Evolutionary conservation across 2,329 filamentous ascomycete genomes (phyloP), one percentile per base, ranked within the genome.

Genomic region (Tolypocladium sp.): DNA sequence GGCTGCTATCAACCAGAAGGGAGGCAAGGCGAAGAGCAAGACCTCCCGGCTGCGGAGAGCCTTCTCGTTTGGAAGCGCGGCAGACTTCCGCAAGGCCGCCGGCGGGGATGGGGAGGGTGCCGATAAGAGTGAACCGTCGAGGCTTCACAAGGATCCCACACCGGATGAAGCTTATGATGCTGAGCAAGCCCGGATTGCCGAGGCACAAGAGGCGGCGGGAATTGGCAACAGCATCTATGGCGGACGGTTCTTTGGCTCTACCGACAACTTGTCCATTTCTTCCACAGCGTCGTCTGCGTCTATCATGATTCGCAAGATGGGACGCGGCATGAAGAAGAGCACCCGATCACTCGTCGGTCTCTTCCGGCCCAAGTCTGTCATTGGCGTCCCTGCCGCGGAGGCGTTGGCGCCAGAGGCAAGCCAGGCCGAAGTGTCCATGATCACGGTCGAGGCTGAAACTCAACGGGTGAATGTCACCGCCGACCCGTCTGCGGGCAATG

Each of bases 251-350:
- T 97, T 97, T 70, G 84, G 91, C 17, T 99, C 94, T 5, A 97
- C 91, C 0, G 94, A 99, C 74, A 97, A 97, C 66, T 76, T 99
- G 52, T 95, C 91, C 17, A 91, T 95, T 63, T 93, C 90, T 1
- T 95, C 91, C 4, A 95, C 91, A 12, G 91, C 91, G 25, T 95
- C 91, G 8, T 95, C 91, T 25, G 91, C 91, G 40, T 95, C 91
- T 37, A 86, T 95, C 67, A 95, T 95, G 91, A 89, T 99, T 65
- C 87, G 94, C 57, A 99, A 99, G 78, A 99, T 99, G 94, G 94
- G 94, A 59, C 91, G 92, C 64, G 92, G 93, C n/a, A 89, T 97
- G 86, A 97, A 96, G 82, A 95, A 94, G 75, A 88, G 91, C 57
- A 89, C 89, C 22, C 84, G 92, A 55, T 97, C 92, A 30, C 84